These are phyloP conservation scores for Pyrenophora graminea DNA, from an alignment of 2,329 filamentous ascomycete genomes.

Conservation along the genomic window DNA sequence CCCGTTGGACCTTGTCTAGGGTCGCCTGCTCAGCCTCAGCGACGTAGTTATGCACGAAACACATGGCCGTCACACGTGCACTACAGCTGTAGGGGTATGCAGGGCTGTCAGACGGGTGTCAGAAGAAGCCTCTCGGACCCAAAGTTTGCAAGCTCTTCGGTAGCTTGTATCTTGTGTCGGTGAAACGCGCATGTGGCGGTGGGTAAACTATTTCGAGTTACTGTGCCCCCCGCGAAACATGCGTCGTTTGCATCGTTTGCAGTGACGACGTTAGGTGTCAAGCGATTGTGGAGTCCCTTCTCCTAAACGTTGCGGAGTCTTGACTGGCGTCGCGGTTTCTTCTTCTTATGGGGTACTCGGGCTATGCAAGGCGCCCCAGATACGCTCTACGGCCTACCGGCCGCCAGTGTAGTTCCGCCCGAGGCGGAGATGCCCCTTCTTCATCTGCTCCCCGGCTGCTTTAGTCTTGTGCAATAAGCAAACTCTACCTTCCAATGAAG, in stretches of 20 bases:
- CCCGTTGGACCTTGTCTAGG: conserved; percentile 1
- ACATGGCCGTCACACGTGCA: conserved; percentile 3
- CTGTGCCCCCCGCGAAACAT: conserved; percentile 5
- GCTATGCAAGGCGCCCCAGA: background rate
- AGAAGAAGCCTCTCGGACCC: conserved; percentile 6
- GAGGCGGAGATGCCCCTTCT: too few relatives aligned
- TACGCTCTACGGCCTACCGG: background rate
- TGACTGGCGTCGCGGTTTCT: conserved; percentile 4
- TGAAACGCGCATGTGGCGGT: conserved; percentile 10
- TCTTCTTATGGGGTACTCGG: background rate
- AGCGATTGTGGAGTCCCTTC: conserved; percentile 1
- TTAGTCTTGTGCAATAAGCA: too few relatives aligned
- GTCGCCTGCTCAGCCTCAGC: background rate
- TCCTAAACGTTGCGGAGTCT: conserved; percentile 3
- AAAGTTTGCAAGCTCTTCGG: conserved; percentile 5
- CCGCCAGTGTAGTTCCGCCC: background rate
- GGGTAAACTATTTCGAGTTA: background rate
- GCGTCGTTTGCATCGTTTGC: conserved; percentile 3
- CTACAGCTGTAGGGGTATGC: conserved; percentile 8
- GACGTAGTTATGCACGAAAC: conserved; percentile 6
- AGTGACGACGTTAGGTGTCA: conserved; percentile 11
- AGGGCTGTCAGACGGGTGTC: conserved; percentile 11
- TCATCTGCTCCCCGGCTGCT: too few relatives aligned
- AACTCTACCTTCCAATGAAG: background rate
- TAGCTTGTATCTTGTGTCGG: background rate